Percentiles rank a stretch among this genome's conserved stretches.
Evolutionary conservation across 2,329 filamentous ascomycete species (phyloP).

Genomic region (Anthostomella pinea): DNA sequence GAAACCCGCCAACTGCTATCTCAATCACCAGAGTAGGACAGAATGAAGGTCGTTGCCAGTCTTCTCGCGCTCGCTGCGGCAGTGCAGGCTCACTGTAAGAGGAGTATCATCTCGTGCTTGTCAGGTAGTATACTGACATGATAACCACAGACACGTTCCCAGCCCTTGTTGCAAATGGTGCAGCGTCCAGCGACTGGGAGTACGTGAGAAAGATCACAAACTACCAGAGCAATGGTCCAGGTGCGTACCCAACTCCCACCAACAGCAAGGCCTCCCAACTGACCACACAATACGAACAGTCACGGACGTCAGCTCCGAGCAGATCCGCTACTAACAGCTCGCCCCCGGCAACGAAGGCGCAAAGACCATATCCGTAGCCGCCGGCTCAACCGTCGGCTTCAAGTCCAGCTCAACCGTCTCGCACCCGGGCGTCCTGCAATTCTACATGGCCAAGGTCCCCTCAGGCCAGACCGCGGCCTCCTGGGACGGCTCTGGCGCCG

Average conservation of each 20-base stretch:
- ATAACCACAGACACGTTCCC: constrained; percentile 39
- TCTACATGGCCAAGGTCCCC: constrained; percentile 41
- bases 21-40: constrained; percentile 2
- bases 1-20: constrained; percentile 3
- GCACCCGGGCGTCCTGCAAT: constrained; percentile 40
- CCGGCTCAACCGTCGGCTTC: constrained; percentile 44
- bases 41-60: constrained; percentile 25
- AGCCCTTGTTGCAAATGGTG: constrained; percentile 33
- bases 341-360: constrained; percentile 39
- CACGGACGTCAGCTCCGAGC: constrained; percentile 43
- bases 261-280: constrained; percentile 1
- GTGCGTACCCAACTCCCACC: constrained; percentile 11
- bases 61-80: constrained; percentile 26
- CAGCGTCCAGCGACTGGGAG: constrained; percentile 41
- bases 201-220: constrained; percentile 47
- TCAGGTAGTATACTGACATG: not conserved
- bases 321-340: constrained; percentile 51
- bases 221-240: constrained; percentile 46
- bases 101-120: not conserved
- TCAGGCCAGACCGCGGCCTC: constrained; percentile 35
- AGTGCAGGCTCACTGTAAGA: constrained; percentile 40
- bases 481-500: constrained; percentile 37
- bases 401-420: constrained; percentile 40
- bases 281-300: constrained; percentile 29
- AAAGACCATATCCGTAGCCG: constrained; percentile 40